Evolutionary conservation across 352 stramenopile genomes (phyloP), one percentile per base, ranked within the genome.

Genomic region (Aphanomyces invadans): DNA sequence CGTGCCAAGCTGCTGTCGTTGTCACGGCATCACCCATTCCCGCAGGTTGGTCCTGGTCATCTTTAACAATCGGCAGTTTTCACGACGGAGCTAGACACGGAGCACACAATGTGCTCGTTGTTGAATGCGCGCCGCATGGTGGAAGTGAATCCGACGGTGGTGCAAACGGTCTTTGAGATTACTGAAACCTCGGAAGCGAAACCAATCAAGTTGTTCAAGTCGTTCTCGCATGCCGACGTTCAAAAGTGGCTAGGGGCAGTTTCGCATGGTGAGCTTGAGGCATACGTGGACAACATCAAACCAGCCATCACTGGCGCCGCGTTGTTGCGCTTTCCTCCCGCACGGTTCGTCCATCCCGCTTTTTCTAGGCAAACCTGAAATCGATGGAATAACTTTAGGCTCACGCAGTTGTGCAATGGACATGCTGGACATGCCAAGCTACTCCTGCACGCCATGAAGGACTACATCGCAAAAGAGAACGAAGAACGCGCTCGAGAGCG

Each of bases 61-160:
- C n/a, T n/a, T n/a, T n/a, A n/a, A n/a, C n/a, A n/a, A n/a, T n/a
- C n/a, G n/a, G n/a, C n/a, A n/a, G n/a, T n/a, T n/a, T n/a, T n/a
- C 17, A 4, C 31, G 32, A 25, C 15, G 15, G 21, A n/a, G n/a
- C n/a, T 68, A 59, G 82, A 92, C 71, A 90, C 81, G 9, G 80
- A 89, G 52, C 87, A 95, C 65, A 91, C 80, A 39, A 62, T 87
- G 9, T 81, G 89, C 45, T 89, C 87, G 0, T 60, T 95, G 25
- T 70, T 83, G 23, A 88, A 80, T 56, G 78, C 79, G 3, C 76
- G 76, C 17, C 78, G 88, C 32, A 88, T 92, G 74, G 67, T 92
- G 1, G 82, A 86, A 66, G 78, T 87, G n/a, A 49, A 70, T 1
- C 77, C 79, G 15, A 63, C 72, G 2, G 74, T 89, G 44, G 83